phyloP scores from a whole-genome alignment of 768 basidiomycete species.

The Lentinula boryana region DNA sequence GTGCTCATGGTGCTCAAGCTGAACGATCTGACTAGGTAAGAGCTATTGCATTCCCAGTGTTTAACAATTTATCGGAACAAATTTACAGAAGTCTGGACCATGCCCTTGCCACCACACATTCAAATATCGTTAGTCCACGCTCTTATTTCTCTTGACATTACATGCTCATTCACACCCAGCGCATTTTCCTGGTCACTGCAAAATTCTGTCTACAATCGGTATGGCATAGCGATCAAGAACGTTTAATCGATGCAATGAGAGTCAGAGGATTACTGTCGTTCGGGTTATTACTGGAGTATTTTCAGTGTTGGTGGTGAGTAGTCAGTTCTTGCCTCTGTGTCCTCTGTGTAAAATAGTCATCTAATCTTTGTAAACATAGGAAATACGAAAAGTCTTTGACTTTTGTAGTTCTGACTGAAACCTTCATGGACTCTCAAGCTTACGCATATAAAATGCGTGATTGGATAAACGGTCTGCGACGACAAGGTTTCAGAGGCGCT shows the following conservation, averaged over 20 bases:
- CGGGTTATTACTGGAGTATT: constrained; percentile 40
- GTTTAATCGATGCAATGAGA: constrained; percentile 39
- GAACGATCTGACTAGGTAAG: constrained; percentile 78
- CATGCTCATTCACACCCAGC: constrained; percentile 30
- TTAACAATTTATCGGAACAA: neutral
- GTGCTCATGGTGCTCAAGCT: constrained; percentile 81
- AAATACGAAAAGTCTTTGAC: constrained; percentile 49
- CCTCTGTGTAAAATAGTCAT: neutral
- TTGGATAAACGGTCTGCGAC: constrained; percentile 62
- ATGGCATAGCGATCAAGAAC: constrained; percentile 63
- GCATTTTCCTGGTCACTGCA: constrained; percentile 88
- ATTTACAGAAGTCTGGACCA: constrained; percentile 66
- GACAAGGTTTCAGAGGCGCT: constrained; percentile 58
- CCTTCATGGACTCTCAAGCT: constrained; percentile 58
- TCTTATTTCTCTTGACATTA: neutral
- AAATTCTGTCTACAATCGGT: constrained; percentile 80
- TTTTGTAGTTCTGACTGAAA: constrained; percentile 48
- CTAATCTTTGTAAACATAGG: constrained; percentile 30
- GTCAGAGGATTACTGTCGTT: constrained; percentile 46
- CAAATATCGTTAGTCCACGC: constrained; percentile 40
- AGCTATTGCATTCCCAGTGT: neutral
- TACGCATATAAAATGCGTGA: constrained; percentile 45
- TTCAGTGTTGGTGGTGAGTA: constrained; percentile 66
- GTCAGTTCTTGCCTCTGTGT: neutral
- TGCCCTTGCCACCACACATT: constrained; percentile 83